A percentile compares a stretch with the other conserved stretches of the same genome.
phyloP scores from a whole-genome alignment of 2,329 filamentous ascomycete species.

The Sclerotiophoma versabilis region DNA sequence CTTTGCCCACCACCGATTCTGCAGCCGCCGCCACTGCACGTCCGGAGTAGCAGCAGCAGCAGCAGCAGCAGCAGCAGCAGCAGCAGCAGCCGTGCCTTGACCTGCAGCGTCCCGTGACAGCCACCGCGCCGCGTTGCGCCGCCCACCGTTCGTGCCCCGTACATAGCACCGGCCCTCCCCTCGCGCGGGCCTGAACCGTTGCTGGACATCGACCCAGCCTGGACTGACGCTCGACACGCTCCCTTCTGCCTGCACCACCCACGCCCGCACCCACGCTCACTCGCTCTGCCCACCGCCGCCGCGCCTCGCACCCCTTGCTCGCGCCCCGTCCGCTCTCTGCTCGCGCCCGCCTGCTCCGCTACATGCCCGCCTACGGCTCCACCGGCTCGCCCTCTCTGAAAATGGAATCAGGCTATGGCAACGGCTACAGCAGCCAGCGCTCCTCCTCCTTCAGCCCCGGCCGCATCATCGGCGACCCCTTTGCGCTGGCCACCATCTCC shows the following conservation, averaged over 20 bases:
- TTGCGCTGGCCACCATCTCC: constrained; percentile 91
- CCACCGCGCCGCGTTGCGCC: background rate
- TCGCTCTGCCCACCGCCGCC: constrained; percentile 22
- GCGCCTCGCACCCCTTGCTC: constrained; percentile 13
- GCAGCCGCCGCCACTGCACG: constrained; percentile 23
- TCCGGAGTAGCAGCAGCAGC: background rate
- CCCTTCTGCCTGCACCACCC: background rate
- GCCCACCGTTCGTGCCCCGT: background rate
- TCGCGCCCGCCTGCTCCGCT: constrained; percentile 59
- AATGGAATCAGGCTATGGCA: constrained; percentile 73
- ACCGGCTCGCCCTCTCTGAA: constrained; percentile 78
- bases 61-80: background rate
- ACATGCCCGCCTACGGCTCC: constrained; percentile 77
- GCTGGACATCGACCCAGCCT: constrained; percentile 14
- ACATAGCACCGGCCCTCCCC: constrained; percentile 13
- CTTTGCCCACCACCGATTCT: constrained; percentile 16
- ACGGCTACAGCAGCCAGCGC: constrained; percentile 46
- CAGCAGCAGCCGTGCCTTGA: too few relatives aligned
- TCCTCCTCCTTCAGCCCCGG: constrained; percentile 70
- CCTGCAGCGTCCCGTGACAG: too few relatives aligned
- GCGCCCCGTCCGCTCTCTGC: background rate
- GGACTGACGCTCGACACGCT: constrained; percentile 18
- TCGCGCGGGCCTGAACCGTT: constrained; percentile 2
- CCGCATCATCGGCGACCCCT: constrained; percentile 95
- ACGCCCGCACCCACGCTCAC: constrained; percentile 15